phyloP scores from a whole-genome alignment of 2,329 filamentous ascomycete species.

The Diaporthe sp. region DNA sequence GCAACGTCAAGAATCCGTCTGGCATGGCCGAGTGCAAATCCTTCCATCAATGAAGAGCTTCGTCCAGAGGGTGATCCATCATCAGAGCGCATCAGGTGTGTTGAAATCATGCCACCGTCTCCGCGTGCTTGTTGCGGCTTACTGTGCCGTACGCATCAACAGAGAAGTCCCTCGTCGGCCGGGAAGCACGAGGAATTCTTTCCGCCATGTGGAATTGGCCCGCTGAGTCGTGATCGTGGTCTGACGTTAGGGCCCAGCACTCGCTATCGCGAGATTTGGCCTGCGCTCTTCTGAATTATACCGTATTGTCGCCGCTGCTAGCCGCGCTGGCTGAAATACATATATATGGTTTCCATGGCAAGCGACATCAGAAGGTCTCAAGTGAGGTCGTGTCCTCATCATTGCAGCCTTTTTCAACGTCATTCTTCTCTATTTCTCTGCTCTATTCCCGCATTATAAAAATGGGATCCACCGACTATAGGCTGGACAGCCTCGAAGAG shows the following conservation, averaged over 20 bases:
- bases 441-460: not conserved
- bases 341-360: not conserved
- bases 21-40: not conserved
- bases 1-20: not conserved
- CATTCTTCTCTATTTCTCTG: not conserved
- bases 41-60: not conserved
- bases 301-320: constrained; percentile 20
- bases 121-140: not conserved
- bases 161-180: not conserved
- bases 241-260: constrained; percentile 24
- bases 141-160: not conserved
- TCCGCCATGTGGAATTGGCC: constrained; percentile 21
- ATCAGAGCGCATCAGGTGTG: not conserved
- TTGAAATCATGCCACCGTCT: constrained; percentile 3
- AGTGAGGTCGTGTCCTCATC: not conserved
- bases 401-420: not conserved
- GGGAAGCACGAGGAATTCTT: constrained; percentile 6
- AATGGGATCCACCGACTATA: constrained; percentile 54
- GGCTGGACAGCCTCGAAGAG: constrained; percentile 59
- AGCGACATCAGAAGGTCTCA: not conserved
- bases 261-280: constrained; percentile 19
- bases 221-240: constrained; percentile 17
- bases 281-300: not conserved
- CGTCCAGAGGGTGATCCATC: not conserved
- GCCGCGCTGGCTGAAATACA: not conserved